Base-by-base conservation (phyloP, 2,329 filamentous ascomycete genomes). In the Orbilia blumenaviensis region DNA sequence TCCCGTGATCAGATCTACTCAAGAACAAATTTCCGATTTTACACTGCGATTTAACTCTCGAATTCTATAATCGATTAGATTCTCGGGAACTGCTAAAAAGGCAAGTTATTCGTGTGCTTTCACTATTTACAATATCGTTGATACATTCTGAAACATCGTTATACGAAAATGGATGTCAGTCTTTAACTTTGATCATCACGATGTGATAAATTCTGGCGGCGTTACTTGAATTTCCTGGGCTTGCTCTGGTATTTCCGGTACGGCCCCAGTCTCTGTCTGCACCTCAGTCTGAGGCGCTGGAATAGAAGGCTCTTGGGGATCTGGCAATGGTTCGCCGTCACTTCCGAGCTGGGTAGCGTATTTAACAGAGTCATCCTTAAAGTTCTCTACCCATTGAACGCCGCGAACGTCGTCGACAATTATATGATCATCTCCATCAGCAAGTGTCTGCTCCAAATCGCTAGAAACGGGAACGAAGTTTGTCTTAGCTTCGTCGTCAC, bases 391-490 rank as follows among this genome's bases (percentile, higher is more conserved):
- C 58, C 58, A 63, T 10, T 46, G 38, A 46, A 63, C 38, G n/a
- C 58, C 58, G 7, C 27, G 21, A 23, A 29, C 18, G n/a, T 63
- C 58, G 2, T 41, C 29, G 4, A 63, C 38, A 12, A 63, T 63
- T 12, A 48, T 48, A 34, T 63, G 58, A 14, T 63, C 58, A 23
- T 63, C 41, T 2, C 38, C 58, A 48, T 63, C 58, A 36, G 58
- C 38, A 32, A 63, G 38, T 10, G 38, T 29, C 12, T 46, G 3
- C 14, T 16, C 23, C 9, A 63, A n/a, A 48, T 63, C 58, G n/a
- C 38, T 63, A 32, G 58, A 63, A n/a, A 48, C 42, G 7, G 58
- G 58, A n/a, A 34, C 42, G 16, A 63, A 63, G 5, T 63, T n/a
- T n/a, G 38, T 6, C 5, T 63, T 48, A 21, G 27, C 42, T 18